Conservation (phyloP, 2,329 filamentous ascomycete genomes). For the Trichoderma sp. region DNA sequence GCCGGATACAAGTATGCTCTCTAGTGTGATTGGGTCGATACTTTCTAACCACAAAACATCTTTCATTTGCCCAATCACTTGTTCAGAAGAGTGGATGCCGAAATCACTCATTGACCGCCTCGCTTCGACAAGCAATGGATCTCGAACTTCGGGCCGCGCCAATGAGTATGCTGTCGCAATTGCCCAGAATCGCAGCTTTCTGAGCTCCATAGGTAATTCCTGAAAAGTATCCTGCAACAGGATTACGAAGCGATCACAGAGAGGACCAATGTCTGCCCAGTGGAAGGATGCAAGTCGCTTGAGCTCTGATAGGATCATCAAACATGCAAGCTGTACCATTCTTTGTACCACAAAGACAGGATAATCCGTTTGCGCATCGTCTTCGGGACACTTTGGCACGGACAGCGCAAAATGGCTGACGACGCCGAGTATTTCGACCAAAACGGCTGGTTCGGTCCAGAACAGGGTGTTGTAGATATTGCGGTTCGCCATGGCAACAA, state of each 20-base stretch:
- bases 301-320: conserved; percentile 3
- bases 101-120: not conserved
- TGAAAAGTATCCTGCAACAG: not conserved
- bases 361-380: not conserved
- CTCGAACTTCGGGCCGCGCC: not conserved
- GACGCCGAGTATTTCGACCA: not conserved
- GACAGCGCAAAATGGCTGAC: conserved; percentile 6
- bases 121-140: not conserved
- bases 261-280: not conserved
- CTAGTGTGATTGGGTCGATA: not conserved
- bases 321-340: conserved; percentile 15
- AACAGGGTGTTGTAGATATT: not conserved
- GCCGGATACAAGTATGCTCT: not conserved
- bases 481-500: not conserved
- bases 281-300: conserved; percentile 7
- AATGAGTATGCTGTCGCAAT: not conserved
- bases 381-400: not conserved
- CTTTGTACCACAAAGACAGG: not conserved
- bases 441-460: not conserved
- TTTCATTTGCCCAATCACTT: not conserved
- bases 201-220: not conserved
- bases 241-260: not conserved
- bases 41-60: not conserved
- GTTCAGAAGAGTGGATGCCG: not conserved
- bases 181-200: conserved; percentile 2